Base-by-base conservation (phyloP, 495 filamentous ascomycete species). In the Stereocaulon alpinum region DNA sequence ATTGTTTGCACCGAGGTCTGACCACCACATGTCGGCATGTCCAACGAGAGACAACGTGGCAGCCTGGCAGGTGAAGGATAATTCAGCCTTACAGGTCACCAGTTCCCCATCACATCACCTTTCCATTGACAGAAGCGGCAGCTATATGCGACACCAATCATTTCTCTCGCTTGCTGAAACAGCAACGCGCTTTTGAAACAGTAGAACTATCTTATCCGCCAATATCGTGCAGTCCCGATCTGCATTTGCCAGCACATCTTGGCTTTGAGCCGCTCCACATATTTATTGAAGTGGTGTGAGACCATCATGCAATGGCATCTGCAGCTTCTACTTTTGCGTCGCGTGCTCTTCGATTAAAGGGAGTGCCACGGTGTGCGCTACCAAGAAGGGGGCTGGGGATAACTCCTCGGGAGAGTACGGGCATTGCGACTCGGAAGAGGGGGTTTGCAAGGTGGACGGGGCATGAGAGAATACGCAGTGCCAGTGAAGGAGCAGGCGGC, bases 241-340 rank as follows among this genome's bases (percentile, higher is more conserved):
- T 32, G 6, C 6, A 18, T 9, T 30, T 51, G 49, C 34, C 29
- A 51, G 48, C 29, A 20, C 10, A 50, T 18, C 27, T 32, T 15
- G 29, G 48, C 49, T 9, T 27, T 14, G 49, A 52, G 29, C 49
- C 49, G 49, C 49, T 34, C 49, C 49, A 52, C 49, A 34, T 34
- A 29, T 52, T 15, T 34, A 18, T 18, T 52, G 30, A 52, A 17
- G 10, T 4, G n/a, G 9, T 4, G 27, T 11, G 6, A 27, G 44
- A 40, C 34, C 44, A 58, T 15, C 45, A 58, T 58, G 56, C 44
- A 15, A 58, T 58, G 56, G 56, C 45, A 58, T 29, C 56, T 49
- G 37, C 40, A 40, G 37, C 45, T 59, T 41, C 37, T 41, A 15
- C 17, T 51, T 41, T n/a, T 59, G 56, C 47, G 6, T 51, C 45